Evolutionary conservation across 306 rosid genomes (phyloP).

Genomic region (Crotalaria pallida): DNA sequence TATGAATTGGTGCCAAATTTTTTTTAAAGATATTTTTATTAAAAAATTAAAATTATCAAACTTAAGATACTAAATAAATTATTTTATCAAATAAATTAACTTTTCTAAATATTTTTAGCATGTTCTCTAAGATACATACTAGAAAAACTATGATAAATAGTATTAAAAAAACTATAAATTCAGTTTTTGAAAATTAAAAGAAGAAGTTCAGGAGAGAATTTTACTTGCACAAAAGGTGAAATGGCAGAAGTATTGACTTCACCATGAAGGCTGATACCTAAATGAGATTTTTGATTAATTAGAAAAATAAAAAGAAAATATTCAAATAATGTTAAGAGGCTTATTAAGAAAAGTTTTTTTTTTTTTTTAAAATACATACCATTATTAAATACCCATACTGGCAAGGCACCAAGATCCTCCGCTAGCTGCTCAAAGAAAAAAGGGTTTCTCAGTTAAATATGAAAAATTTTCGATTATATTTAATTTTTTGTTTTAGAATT

Average conservation of each 20-base stretch:
- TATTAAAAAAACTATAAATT: not conserved
- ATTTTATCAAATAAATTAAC: too few species aligned
- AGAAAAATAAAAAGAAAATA: not conserved
- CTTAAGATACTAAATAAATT: too few species aligned
- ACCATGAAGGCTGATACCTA: slow-evolving; percentile 66
- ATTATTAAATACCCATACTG: slow-evolving; percentile 74
- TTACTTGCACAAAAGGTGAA: slow-evolving; percentile 68
- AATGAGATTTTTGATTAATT: not conserved
- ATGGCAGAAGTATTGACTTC: slow-evolving; percentile 47
- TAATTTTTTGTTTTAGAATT: too few species aligned
- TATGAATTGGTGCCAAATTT: not conserved
- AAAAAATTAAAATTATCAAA: too few species aligned
- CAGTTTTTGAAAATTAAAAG: not conserved
- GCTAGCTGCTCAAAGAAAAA: slow-evolving; percentile 42
- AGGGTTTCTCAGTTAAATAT: not conserved
- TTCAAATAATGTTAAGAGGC: not conserved
- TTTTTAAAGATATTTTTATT: too few species aligned
- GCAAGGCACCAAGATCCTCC: slow-evolving; percentile 64
- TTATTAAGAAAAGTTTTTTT: not conserved
- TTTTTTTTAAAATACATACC: slow-evolving; percentile 29
- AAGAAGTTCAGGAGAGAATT: not conserved
- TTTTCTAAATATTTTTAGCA: too few species aligned
- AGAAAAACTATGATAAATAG: not conserved
- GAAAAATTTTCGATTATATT: not conserved
- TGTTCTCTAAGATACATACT: too few species aligned